Percentiles rank a stretch among this genome's conserved stretches.
These are phyloP conservation scores for Sporothrix protearum DNA, from an alignment of 2,329 filamentous ascomycete species.

Conservation along the genomic window DNA sequence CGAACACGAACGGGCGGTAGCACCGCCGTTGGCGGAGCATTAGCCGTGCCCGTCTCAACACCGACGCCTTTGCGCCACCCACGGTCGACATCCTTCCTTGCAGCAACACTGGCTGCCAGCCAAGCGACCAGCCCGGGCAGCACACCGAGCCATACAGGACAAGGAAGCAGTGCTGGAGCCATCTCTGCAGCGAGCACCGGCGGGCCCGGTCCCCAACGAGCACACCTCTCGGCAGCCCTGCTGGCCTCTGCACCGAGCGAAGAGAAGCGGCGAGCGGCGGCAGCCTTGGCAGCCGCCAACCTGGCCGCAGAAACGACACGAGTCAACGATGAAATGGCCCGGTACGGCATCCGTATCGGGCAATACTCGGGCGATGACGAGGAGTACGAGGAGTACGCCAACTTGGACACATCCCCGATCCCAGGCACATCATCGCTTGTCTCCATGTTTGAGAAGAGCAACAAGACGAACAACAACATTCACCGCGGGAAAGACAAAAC, in stretches of 20 bases:
- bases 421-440: slow-evolving; percentile 62
- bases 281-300: slow-evolving; percentile 1
- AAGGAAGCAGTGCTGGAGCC: background rate
- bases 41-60: background rate
- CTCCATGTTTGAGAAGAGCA: slow-evolving; percentile 61
- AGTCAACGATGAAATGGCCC: slow-evolving; percentile 2
- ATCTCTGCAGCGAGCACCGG: background rate
- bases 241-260: slow-evolving; percentile 16
- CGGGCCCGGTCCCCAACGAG: background rate
- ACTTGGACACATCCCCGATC: slow-evolving; percentile 54
- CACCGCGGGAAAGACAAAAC: background rate
- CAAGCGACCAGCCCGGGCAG: slow-evolving; percentile 38
- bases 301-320: background rate
- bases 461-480: no score
- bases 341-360: background rate
- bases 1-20: background rate
- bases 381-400: background rate
- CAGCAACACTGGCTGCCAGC: slow-evolving; percentile 60
- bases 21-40: background rate
- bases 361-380: background rate
- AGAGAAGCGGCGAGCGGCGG: slow-evolving; percentile 6
- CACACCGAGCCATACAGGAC: slow-evolving; percentile 41
- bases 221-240: slow-evolving; percentile 21
- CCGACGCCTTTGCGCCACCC: slow-evolving; percentile 27
- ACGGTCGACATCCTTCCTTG: slow-evolving; percentile 54